Percentiles rank a stretch among this genome's conserved stretches.
These are phyloP conservation scores for Aspergillaceae sp. DNA, from an alignment of 2,329 filamentous ascomycete species.

Conservation along the genomic window DNA sequence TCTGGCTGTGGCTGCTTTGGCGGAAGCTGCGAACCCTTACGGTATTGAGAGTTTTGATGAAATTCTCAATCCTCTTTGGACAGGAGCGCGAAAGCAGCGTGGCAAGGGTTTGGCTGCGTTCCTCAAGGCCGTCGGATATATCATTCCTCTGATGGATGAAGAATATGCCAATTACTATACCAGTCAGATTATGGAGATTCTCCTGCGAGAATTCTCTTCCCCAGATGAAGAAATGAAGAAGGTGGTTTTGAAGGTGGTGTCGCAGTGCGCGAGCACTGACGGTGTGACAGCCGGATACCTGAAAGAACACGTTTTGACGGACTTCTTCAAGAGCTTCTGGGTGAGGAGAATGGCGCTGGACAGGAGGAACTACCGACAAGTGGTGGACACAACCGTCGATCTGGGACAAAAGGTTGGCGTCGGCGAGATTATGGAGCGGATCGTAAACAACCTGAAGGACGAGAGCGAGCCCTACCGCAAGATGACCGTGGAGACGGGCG, in stretches of 20 bases:
- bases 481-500: conserved; percentile 97
- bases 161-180: conserved; percentile 99
- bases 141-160: conserved; percentile 98
- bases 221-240: conserved; percentile 99
- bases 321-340: conserved; percentile 99
- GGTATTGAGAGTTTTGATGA: conserved; percentile 99
- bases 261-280: conserved; percentile 87
- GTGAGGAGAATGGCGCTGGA: conserved; percentile 93
- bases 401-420: conserved; percentile 97
- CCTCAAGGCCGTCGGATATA: conserved; percentile 93
- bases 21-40: conserved; percentile 93
- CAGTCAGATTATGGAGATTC: conserved; percentile 96
- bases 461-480: conserved; percentile 97
- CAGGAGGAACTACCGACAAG: conserved; percentile 94
- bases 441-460: conserved; percentile 93
- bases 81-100: conserved; percentile 87
- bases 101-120: conserved; percentile 94
- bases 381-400: conserved; percentile 96
- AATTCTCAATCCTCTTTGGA: conserved; percentile 95
- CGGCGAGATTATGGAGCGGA: conserved; percentile 84
- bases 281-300: conserved; percentile 92
- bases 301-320: conserved; percentile 87
- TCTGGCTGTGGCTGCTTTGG: conserved; percentile 86
- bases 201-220: conserved; percentile 89
- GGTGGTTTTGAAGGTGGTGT: conserved; percentile 93